Base-by-base conservation (phyloP, 2,329 filamentous ascomycete genomes). In the Periconia sp. region DNA sequence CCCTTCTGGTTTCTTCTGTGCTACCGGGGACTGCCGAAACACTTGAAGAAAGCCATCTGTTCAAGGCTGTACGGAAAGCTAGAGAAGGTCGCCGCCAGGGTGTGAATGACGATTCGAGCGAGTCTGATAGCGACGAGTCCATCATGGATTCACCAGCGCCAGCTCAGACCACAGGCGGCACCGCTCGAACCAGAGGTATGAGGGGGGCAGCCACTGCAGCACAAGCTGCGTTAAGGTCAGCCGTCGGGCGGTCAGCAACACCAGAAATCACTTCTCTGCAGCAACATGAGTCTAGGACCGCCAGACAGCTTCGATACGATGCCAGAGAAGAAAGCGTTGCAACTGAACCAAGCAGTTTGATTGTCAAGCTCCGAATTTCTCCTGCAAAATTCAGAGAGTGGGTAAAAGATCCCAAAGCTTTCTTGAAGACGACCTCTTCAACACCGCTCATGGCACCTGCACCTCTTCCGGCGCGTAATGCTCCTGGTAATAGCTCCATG, bases 51-150 rank as follows among this genome's bases (percentile, higher is more conserved):
- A 96, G 90, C 66, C 85, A 91, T 43, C 81, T 97, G 6, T 96
- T 89, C 78, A 96, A 96, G 77, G 69, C 76, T 8, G 73, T 77
- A 33, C 74, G 77, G 19, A 75, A 76, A 58, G 70, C 71, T 19
- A 64, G 70, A 46, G 74, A 75, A 49, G 68, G 77, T 48, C 85
- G 89, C 49, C 82, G 87, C 18, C 87, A 63, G 69, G 83, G 30
- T 79, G 81, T 57, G 73, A 84, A 87, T 59, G 89, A 90, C 53
- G 90, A 94, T 52, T 95, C 91, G 0, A 93, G 97, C 50, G 93
- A 94, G 1, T 91, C 93, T 46, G 92, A 96, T 27, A 96, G 91
- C 69, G 93, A 97, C 52, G 91, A 95, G 54, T 96, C 91, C 0
- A 85, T 82, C 1, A 85, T 89, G 17, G 92, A 95, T 55, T 96